Base-by-base conservation (phyloP, 352 stramenopile species). In the Saprolegnia diclina region DNA sequence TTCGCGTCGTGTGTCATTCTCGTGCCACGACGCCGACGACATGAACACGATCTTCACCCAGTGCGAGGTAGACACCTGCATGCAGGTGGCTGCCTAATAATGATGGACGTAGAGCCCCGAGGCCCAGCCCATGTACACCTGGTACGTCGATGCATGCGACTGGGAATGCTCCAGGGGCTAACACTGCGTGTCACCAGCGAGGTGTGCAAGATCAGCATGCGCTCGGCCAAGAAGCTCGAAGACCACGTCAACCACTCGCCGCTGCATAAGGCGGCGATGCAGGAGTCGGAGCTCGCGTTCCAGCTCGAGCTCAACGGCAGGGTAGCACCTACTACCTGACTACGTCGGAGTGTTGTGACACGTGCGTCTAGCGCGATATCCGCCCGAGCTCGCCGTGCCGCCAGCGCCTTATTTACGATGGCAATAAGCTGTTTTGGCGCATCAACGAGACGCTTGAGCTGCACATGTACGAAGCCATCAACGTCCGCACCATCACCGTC, bases 181-280 rank as follows among this genome's bases (percentile, higher is more conserved):
- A 59, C 19, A 19, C 21, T 52, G 21, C 21, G 67, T 32, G 73
- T 55, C 37, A 68, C n/a, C 42, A 94, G 86, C 61, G 86, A 94
- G 71, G 86, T 94, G 63, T 94, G 87, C 76, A 91, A 94, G 72
- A 93, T 94, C 65, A 92, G 85, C 37, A 81, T 94, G 64, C 85
- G 87, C 19, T 94, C 87, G 11, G 87, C 87, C 5, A 84, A 94
- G 56, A 94, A 93, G 77, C 74, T 94, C 52, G 79, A 93, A 32
- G 87, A 94, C 65, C 87, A 94, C 69, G 87, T 93, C 52, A 94
- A 92, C 72, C 92, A 91, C 50, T 94, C 87, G 40, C 87, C 87
- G 32, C 75, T 94, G n/a, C 87, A 94, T 73, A 88, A 91, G 71
- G 85, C 82, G 2, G 86, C 85, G 5, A 75, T 94, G 9, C 82